phyloP scores from a whole-genome alignment of 108 stramenopile genomes.

The Craspedostauros australis region DNA sequence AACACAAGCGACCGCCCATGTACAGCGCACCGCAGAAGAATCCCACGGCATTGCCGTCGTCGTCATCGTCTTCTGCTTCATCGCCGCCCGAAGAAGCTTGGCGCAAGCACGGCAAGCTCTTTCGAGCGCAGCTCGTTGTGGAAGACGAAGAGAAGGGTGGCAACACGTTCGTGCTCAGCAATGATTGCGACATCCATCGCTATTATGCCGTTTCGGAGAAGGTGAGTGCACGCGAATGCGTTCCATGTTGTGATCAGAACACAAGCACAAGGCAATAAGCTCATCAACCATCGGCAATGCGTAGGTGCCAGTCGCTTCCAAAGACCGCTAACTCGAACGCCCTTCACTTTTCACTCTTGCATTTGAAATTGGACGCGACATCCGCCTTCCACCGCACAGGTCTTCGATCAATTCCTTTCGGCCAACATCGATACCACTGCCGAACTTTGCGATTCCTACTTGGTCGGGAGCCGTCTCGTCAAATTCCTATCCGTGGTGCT shows the following conservation, averaged over 20 bases:
- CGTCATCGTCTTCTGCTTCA: no score
- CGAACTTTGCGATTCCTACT: conserved; percentile 29
- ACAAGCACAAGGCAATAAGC: background rate
- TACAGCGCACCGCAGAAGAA: no score
- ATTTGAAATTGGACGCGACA: background rate
- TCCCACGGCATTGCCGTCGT: no score
- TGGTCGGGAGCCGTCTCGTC: conserved; percentile 38
- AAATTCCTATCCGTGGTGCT: conserved; percentile 38
- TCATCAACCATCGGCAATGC: conserved; percentile 1
- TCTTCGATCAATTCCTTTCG: conserved; percentile 38
- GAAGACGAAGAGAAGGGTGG: conserved; percentile 29
- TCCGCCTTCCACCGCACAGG: conserved; percentile 8
- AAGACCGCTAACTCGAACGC: background rate
- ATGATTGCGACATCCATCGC: conserved; percentile 28
- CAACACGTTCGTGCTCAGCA: conserved; percentile 21
- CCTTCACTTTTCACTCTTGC: background rate
- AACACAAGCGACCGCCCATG: no score
- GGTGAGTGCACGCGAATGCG: conserved; percentile 8
- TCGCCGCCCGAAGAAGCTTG: conserved; percentile 6
- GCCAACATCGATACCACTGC: conserved; percentile 13
- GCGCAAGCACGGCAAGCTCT: conserved; percentile 34
- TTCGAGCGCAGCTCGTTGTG: conserved; percentile 23
- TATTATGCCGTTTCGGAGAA: conserved; percentile 38
- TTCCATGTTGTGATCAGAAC: background rate
- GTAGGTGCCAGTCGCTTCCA: no score